These are phyloP conservation scores for Kluyveromyces dobzhanskii DNA, from an alignment of 805 yeast species.

Conservation along the genomic window DNA sequence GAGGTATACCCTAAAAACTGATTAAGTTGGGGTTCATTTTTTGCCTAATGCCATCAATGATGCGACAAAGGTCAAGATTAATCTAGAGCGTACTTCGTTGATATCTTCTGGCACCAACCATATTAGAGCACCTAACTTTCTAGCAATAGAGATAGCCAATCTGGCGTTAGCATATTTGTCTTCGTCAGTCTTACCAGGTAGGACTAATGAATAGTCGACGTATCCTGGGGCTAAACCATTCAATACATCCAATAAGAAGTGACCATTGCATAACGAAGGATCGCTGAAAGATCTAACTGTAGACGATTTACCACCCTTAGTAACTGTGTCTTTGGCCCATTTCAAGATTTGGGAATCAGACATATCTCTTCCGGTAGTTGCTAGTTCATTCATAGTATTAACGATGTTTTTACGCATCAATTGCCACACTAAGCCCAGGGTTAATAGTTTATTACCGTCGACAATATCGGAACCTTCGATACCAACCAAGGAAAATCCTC, in stretches of 20 bases:
- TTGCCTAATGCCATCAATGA: conserved; percentile 72
- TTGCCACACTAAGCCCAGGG: conserved; percentile 96
- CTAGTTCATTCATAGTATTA: conserved; percentile 65
- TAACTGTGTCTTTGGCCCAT: conserved; percentile 88
- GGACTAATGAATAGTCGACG: conserved; percentile 89
- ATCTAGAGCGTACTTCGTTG: conserved; percentile 88
- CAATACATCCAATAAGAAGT: conserved; percentile 79
- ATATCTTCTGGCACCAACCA: conserved; percentile 99
- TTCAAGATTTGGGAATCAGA: conserved; percentile 78
- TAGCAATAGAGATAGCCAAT: conserved; percentile 95
- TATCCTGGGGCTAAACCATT: conserved; percentile 96
- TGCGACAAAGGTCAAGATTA: conserved; percentile 90
- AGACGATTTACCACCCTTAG: conserved; percentile 73
- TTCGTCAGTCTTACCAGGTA: conserved; percentile 70
- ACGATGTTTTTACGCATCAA: conserved; percentile 94
- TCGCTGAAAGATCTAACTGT: conserved; percentile 82
- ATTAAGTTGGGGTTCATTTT: conserved; percentile 1
- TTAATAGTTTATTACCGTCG: conserved; percentile 83
- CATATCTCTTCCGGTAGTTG: conserved; percentile 65
- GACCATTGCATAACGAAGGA: conserved; percentile 63
- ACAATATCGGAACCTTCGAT: conserved; percentile 96
- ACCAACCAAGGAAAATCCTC: conserved; percentile 89
- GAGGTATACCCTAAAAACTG: not conserved
- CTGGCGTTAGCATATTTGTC: conserved; percentile 91
- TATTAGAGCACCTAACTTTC: conserved; percentile 94